A percentile compares a stretch with the other conserved stretches of the same genome.
phyloP scores from a whole-genome alignment of 495 filamentous ascomycete species.

The Pseudotulostoma volvatum region DNA sequence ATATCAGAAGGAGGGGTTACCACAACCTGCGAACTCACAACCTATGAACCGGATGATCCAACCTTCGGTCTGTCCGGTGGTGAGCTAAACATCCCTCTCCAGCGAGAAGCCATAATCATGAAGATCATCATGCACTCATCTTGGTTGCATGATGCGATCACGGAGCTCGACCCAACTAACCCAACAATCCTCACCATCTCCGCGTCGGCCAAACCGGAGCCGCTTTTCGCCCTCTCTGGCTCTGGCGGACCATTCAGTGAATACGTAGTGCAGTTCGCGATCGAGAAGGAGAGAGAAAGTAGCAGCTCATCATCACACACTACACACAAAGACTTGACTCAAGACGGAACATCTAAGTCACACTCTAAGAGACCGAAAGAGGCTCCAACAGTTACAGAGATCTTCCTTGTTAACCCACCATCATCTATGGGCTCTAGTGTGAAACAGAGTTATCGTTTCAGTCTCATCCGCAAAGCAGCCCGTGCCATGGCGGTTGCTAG shows the following conservation, averaged over 20 bases:
- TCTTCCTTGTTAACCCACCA: slow-evolving; percentile 31
- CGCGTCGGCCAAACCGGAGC: slow-evolving; percentile 40
- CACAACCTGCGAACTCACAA: slow-evolving; percentile 83
- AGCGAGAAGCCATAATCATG: slow-evolving; percentile 59
- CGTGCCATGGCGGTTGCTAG: slow-evolving; percentile 80
- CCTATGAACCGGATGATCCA: slow-evolving; percentile 52
- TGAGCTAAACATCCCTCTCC: slow-evolving; percentile 62
- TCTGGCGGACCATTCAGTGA: slow-evolving; percentile 62
- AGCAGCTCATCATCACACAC: slow-evolving; percentile 3
- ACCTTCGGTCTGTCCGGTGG: slow-evolving; percentile 11
- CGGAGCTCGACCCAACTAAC: slow-evolving; percentile 58
- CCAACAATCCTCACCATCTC: slow-evolving; percentile 47
- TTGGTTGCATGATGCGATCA: slow-evolving; percentile 71
- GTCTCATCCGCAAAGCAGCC: slow-evolving; percentile 61
- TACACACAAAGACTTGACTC: slow-evolving; percentile 15
- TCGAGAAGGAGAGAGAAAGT: slow-evolving; percentile 36
- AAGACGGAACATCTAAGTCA: slow-evolving; percentile 23
- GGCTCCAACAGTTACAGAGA: slow-evolving; percentile 31
- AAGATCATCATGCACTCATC: slow-evolving; percentile 88
- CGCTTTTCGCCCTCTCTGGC: slow-evolving; percentile 55
- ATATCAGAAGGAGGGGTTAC: slow-evolving; percentile 73
- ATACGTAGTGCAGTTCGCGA: slow-evolving; percentile 69
- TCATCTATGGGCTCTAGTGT: slow-evolving; percentile 25
- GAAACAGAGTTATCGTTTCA: slow-evolving; percentile 53
- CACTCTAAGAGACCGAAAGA: slow-evolving; percentile 31